Evolutionary conservation across 345 rosid genomes (phyloP).

Genomic region (Nephelium lappaceum): DNA sequence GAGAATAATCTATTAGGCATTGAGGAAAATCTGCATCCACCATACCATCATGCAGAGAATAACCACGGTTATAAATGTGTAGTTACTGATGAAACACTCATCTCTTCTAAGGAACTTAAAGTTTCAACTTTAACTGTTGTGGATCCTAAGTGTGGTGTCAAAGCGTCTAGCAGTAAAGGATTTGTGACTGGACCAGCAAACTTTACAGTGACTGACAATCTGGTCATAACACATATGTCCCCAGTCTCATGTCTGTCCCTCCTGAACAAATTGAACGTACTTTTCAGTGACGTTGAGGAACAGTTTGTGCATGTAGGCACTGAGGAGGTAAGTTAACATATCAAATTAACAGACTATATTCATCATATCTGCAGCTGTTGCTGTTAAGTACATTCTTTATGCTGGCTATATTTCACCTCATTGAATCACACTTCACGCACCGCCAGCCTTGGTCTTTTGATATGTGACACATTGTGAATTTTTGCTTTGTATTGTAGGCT

Average conservation of each 20-base stretch:
- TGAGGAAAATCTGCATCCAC: neutral
- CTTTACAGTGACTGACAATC: neutral
- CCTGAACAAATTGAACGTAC: conserved; percentile 17
- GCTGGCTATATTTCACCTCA: too few relatives aligned
- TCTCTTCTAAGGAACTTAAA: neutral
- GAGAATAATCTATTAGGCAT: conserved; percentile 10
- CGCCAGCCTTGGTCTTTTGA: too few relatives aligned
- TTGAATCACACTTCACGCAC: too few relatives aligned
- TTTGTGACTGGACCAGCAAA: neutral
- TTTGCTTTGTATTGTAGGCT: conserved; percentile 18
- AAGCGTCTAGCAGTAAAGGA: neutral
- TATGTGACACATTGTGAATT: neutral
- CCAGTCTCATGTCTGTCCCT: neutral
- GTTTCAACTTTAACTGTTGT: neutral
- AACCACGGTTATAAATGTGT: neutral
- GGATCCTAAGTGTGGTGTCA: neutral
- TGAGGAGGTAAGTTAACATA: neutral
- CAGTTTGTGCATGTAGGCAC: neutral
- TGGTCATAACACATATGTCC: neutral
- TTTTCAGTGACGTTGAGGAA: conserved; percentile 18
- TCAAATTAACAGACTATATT: neutral
- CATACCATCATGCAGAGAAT: neutral
- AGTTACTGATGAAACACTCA: neutral
- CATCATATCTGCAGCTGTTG: too few relatives aligned
- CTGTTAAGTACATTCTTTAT: too few relatives aligned